These are phyloP conservation scores for Starmera amethionina DNA, from an alignment of 805 yeast genomes.

Conservation along the genomic window DNA sequence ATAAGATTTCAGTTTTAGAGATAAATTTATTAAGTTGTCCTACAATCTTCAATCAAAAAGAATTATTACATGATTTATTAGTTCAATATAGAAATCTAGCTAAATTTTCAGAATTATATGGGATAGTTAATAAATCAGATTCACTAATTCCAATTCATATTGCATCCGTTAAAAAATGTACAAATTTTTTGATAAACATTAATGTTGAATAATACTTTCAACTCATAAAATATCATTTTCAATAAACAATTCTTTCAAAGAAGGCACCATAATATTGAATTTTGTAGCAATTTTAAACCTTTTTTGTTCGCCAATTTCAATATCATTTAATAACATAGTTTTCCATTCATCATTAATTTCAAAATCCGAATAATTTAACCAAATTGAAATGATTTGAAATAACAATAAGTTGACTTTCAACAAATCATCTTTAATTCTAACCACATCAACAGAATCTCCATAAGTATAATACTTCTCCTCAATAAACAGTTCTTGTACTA, in stretches of 20 bases:
- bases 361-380: background rate
- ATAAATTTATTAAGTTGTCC: slow-evolving; percentile 68
- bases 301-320: background rate
- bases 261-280: background rate
- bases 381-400: background rate
- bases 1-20: slow-evolving; percentile 36
- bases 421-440: background rate
- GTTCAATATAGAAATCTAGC: slow-evolving; percentile 54
- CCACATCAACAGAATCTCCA: background rate
- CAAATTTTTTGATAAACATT: slow-evolving; percentile 51
- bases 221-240: background rate
- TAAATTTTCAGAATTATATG: slow-evolving; percentile 25
- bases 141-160: slow-evolving; percentile 67
- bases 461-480: background rate
- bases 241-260: background rate
- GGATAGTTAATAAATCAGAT: slow-evolving; percentile 21
- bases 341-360: background rate
- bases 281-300: background rate
- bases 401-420: background rate
- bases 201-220: slow-evolving; percentile 26
- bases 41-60: slow-evolving; percentile 46
- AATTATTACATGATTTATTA: slow-evolving; percentile 44
- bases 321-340: background rate
- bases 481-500: background rate
- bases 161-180: slow-evolving; percentile 51